Percentiles rank a stretch among this genome's conserved stretches.
phyloP scores from a whole-genome alignment of 1,284 basidiomycete genomes.

The Ganoderma meredithae region DNA sequence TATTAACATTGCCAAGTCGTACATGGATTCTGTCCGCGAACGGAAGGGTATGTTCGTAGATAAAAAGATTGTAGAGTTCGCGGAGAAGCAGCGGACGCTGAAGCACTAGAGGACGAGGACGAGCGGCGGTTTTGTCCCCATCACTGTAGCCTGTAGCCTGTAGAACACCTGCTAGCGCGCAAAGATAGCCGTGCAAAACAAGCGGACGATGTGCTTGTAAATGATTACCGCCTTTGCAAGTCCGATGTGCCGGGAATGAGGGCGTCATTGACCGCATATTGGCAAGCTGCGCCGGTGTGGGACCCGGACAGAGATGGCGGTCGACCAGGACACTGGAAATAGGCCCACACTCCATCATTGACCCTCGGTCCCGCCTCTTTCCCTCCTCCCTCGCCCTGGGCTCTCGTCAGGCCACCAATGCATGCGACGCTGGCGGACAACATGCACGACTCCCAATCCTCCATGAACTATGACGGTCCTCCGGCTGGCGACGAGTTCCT shows the following conservation, averaged over 20 bases:
- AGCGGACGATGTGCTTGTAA: background rate
- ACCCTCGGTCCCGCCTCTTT: constrained; percentile 22
- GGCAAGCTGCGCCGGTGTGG: constrained; percentile 26
- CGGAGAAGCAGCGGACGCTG: constrained; percentile 96
- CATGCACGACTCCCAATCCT: constrained; percentile 32
- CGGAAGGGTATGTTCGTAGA: constrained; percentile 97
- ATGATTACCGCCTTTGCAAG: background rate
- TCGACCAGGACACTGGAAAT: constrained; percentile 8
- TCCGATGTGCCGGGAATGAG: constrained; percentile 6
- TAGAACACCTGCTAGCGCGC: background rate
- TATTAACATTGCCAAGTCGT: constrained; percentile 92
- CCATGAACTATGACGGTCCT: constrained; percentile 29
- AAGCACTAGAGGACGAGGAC: constrained; percentile 65
- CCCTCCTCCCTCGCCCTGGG: constrained; percentile 10
- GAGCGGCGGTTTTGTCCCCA: background rate
- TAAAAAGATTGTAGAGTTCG: constrained; percentile 90
- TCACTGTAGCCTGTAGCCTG: constrained; percentile 6
- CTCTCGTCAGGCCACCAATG: constrained; percentile 16
- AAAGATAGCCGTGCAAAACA: background rate
- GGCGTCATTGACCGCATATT: constrained; percentile 3
- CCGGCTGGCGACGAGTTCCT: constrained; percentile 56
- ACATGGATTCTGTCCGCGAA: constrained; percentile 92
- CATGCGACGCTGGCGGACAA: constrained; percentile 32
- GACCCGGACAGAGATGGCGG: constrained; percentile 17
- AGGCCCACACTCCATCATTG: constrained; percentile 12